Conservation (phyloP, 768 basidiomycete genomes). For the Mycena kentingensis region DNA sequence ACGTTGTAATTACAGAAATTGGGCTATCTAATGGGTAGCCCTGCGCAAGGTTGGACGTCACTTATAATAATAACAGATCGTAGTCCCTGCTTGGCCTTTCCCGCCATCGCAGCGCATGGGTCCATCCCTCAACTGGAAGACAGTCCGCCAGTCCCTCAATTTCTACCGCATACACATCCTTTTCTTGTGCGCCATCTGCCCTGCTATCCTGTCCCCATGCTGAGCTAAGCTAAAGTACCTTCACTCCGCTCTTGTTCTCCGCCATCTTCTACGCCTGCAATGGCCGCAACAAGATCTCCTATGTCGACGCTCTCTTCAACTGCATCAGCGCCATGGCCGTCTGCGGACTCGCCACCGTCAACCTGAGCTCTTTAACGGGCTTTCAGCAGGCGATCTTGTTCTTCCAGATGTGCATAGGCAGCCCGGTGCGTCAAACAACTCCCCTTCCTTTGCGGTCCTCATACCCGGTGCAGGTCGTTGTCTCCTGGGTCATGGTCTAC, state of each 20-base stretch:
- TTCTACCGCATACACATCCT: slow-evolving; percentile 66
- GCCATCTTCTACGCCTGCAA: slow-evolving; percentile 84
- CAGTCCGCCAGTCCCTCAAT: slow-evolving; percentile 55
- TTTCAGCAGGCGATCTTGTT: slow-evolving; percentile 75
- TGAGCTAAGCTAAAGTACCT: slow-evolving; percentile 49
- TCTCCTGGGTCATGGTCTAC: slow-evolving; percentile 85
- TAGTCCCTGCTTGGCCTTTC: background rate
- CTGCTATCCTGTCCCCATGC: slow-evolving; percentile 1
- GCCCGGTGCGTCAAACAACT: slow-evolving; percentile 57
- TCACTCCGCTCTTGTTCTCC: slow-evolving; percentile 78
- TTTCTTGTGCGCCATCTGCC: slow-evolving; percentile 50
- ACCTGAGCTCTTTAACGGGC: slow-evolving; percentile 65
- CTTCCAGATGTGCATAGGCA: slow-evolving; percentile 77
- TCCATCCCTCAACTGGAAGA: slow-evolving; percentile 25
- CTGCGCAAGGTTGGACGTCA: no score
- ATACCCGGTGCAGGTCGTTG: slow-evolving; percentile 53
- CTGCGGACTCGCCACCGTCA: slow-evolving; percentile 72
- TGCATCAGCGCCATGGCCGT: slow-evolving; percentile 79
- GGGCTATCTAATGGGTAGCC: no score
- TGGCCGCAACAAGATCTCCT: slow-evolving; percentile 67
- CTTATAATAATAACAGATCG: no score
- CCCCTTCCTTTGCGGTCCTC: slow-evolving; percentile 4
- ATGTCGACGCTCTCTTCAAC: slow-evolving; percentile 78
- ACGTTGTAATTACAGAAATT: no score
- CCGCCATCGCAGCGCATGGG: slow-evolving; percentile 9